Evolutionary conservation across 75 land plant species (phyloP), one percentile per base, ranked within the genome.

Genomic region (Adiantum capillusveneris): DNA sequence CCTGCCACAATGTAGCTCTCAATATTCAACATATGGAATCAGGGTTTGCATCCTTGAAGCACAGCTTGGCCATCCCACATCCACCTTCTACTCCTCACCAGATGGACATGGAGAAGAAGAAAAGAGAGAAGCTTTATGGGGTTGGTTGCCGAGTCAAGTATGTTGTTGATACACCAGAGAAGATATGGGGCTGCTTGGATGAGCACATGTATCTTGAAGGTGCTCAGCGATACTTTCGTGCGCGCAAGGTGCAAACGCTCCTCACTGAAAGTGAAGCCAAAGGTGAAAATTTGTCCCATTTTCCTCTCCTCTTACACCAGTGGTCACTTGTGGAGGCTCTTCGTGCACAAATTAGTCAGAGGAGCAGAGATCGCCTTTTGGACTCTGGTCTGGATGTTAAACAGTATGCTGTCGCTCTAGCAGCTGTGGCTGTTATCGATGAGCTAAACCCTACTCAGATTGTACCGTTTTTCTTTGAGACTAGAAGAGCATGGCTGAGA

Each of bases 171-270:
- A 83, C 97, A 7, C 82, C 97, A 5, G 99, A 95, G 81, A 84
- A 82, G 63, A 95, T 95, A 28, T 95, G 99, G 99, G 99, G 97
- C 1, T 86, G 92, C 50, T 65, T 95, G 9, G 99, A 95, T 56
- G 99, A 95, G 63, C 84, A 79, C 57, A 90, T 95, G 99, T 87
- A 87, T 49, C 73, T 90, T 13, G 99, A 95, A 42, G 85, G 84
- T 11, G 75, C 97, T 30, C 82, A 79, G 30, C 36, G 99, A 24
- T 90, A 90, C 45, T 55, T 84, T 43, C 67, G 97, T 6, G 97
- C 99, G 12, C 72, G 63, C 54, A 75, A 74, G 25, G 99, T 95
- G 21, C 84, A 90, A 36, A 31, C 54, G 1, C 36, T 85, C 22
- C 53, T 90, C 27, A 42, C 28, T 7, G 53, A 59, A 31, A 42